phyloP scores from a whole-genome alignment of 306 rosid genomes.

The Oxytropis ochrocephala region DNA sequence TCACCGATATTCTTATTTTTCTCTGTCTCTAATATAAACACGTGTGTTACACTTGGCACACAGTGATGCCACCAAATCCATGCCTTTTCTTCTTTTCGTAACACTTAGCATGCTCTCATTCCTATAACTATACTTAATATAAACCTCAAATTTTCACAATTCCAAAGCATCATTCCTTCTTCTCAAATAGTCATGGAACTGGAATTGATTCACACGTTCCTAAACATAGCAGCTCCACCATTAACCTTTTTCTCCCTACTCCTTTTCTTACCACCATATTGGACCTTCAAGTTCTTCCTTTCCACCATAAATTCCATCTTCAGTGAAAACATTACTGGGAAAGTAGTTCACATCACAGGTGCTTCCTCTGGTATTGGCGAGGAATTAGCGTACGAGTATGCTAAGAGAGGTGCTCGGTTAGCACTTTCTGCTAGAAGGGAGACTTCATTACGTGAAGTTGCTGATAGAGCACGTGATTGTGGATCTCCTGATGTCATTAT shows the following conservation, averaged over 20 bases:
- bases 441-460: constrained; percentile 37
- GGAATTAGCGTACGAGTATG: constrained; percentile 74
- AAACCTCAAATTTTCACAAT: background rate
- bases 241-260: constrained; percentile 47
- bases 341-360: constrained; percentile 66
- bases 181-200: constrained; percentile 22
- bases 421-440: constrained; percentile 56
- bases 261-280: constrained; percentile 49
- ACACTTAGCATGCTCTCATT: background rate
- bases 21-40: background rate
- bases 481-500: constrained; percentile 62
- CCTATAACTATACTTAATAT: background rate
- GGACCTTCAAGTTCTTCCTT: constrained; percentile 32
- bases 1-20: background rate
- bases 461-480: constrained; percentile 29
- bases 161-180: background rate
- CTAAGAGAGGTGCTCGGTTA: constrained; percentile 50
- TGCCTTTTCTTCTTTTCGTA: background rate
- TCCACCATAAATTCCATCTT: constrained; percentile 23
- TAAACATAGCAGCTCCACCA: constrained; percentile 51
- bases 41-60: constrained; percentile 34
- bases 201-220: constrained; percentile 41
- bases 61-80: constrained; percentile 27
- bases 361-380: constrained; percentile 50
- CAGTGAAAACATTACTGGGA: constrained; percentile 44